These are phyloP conservation scores for Mikania micrantha DNA, from an alignment of 129 eudicot genomes.

Conservation along the genomic window DNA sequence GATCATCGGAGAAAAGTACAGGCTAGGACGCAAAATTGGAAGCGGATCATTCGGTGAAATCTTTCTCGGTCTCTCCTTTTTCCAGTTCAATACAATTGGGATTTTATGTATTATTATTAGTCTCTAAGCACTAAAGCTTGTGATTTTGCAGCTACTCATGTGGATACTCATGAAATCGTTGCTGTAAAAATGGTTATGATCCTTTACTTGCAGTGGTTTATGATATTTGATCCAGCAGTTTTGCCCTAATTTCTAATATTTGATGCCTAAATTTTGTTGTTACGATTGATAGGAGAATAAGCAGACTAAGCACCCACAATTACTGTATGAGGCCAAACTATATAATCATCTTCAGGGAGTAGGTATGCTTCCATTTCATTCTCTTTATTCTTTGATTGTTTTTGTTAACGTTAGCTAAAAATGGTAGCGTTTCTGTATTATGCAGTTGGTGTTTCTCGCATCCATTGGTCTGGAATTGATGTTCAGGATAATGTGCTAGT, in stretches of 20 bases:
- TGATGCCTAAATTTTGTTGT: background rate
- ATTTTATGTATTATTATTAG: background rate
- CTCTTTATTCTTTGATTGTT: background rate
- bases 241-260: background rate
- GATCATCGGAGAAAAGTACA: slow-evolving; percentile 72
- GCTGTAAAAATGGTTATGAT: slow-evolving; percentile 77
- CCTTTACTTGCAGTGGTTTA: background rate
- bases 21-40: slow-evolving; percentile 85
- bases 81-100: background rate
- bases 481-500: slow-evolving; percentile 45
- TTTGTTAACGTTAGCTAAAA: background rate
- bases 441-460: slow-evolving; percentile 45
- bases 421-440: background rate
- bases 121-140: background rate
- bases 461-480: slow-evolving; percentile 56
- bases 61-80: slow-evolving; percentile 39
- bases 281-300: slow-evolving; percentile 34
- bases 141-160: slow-evolving; percentile 76
- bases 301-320: slow-evolving; percentile 48
- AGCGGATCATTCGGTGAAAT: slow-evolving; percentile 90
- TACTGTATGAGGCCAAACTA: slow-evolving; percentile 57
- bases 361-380: slow-evolving; percentile 6
- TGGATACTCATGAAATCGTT: slow-evolving; percentile 75
- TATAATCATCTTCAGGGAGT: slow-evolving; percentile 45
- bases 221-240: background rate